A percentile compares a stretch with the other conserved stretches of the same genome.
phyloP scores from a whole-genome alignment of 371 early-diverging fungal species.

The Conidiobolus incongruus region DNA sequence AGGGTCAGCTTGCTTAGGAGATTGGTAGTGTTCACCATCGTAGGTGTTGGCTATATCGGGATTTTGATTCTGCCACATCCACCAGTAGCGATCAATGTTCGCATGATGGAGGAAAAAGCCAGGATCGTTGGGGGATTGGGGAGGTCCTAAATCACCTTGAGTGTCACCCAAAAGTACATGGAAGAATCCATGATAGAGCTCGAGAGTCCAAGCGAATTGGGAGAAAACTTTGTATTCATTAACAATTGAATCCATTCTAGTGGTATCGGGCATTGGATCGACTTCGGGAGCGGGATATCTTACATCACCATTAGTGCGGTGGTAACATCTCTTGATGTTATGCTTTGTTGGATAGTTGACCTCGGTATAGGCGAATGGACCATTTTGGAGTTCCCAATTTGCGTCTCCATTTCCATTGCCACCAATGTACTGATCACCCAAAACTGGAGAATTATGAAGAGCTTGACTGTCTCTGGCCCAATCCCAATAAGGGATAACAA shows the following conservation, averaged over 20 bases:
- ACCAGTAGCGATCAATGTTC: conserved; percentile 24
- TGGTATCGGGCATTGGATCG: too few relatives aligned
- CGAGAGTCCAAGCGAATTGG: too few relatives aligned
- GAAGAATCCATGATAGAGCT: too few relatives aligned
- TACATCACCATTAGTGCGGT: too few relatives aligned
- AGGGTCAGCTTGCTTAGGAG: too few relatives aligned
- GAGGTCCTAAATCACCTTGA: neutral
- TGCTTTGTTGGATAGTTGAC: neutral
- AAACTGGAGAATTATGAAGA: neutral
- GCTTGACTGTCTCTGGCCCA: neutral
- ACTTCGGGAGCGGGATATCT: too few relatives aligned
- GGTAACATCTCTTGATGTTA: neutral
- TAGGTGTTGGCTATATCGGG: neutral
- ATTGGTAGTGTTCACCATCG: neutral
- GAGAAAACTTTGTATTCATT: too few relatives aligned
- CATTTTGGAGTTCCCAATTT: neutral
- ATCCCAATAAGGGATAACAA: conserved; percentile 2
- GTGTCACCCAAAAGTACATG: too few relatives aligned
- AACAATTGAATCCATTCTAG: too few relatives aligned
- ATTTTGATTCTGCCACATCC: conserved; percentile 13
- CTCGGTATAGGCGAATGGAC: neutral
- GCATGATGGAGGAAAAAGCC: conserved; percentile 28
- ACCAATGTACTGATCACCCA: neutral
- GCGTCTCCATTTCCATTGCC: neutral
- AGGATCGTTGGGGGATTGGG: conserved; percentile 7